Evolutionary conservation across 371 early-diverging fungal genomes (phyloP).

Genomic region (Sporodiniella umbellata): DNA sequence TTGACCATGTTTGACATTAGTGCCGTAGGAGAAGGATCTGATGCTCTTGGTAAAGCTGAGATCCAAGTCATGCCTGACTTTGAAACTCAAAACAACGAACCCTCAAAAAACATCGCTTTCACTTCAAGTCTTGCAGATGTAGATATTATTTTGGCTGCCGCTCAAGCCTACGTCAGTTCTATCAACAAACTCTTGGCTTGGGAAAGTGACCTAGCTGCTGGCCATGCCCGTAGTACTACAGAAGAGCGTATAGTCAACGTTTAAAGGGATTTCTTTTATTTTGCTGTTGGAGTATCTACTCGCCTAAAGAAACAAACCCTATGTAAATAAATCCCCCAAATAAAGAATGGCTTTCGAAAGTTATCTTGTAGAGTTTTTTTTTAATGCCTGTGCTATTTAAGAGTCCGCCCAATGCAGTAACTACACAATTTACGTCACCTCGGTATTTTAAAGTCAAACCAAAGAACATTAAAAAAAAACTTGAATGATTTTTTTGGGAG

Average conservation of each 20-base stretch:
- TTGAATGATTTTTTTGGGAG: too few relatives aligned
- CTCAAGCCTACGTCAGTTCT: constrained; percentile 84
- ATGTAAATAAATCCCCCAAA: too few relatives aligned
- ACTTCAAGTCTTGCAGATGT: constrained; percentile 74
- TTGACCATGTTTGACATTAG: constrained; percentile 78
- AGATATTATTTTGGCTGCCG: constrained; percentile 82
- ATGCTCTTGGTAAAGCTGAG: constrained; percentile 82
- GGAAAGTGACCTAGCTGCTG: constrained; percentile 29
- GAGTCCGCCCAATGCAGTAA: too few relatives aligned
- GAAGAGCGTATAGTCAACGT: constrained; percentile 48
- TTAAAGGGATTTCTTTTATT: too few relatives aligned
- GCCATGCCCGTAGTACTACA: constrained; percentile 29
- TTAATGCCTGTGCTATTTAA: too few relatives aligned
- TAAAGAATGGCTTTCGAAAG: too few relatives aligned
- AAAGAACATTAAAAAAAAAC: too few relatives aligned
- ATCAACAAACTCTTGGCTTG: constrained; percentile 67
- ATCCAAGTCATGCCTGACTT: constrained; percentile 63
- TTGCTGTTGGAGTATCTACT: too few relatives aligned
- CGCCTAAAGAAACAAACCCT: too few relatives aligned
- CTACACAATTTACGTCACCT: too few relatives aligned
- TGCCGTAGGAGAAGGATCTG: constrained; percentile 82
- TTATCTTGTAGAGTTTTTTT: too few relatives aligned
- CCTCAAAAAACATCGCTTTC: constrained; percentile 42
- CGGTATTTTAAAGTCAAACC: too few relatives aligned
- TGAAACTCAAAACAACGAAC: constrained; percentile 10